Conservation (phyloP, 2,329 filamentous ascomycete genomes). For the Talaromyces atroroseus region DNA sequence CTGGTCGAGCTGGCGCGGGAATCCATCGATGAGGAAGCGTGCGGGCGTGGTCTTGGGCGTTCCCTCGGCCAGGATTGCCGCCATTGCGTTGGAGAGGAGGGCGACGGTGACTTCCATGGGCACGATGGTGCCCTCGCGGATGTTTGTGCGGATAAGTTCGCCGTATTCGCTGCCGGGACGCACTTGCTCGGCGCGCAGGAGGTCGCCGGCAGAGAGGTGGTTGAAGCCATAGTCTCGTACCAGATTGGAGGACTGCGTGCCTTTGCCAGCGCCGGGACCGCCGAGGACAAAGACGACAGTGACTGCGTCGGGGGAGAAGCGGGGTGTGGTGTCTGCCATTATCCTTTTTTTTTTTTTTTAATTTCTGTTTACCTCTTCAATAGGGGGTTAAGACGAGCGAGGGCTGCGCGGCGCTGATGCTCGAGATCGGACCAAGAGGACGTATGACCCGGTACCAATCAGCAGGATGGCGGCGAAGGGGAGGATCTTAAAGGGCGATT, state of each 20-base stretch:
- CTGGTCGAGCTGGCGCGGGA: constrained; percentile 96
- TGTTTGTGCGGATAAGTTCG: constrained; percentile 85
- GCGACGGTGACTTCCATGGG: constrained; percentile 98
- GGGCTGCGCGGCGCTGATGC: constrained; percentile 22
- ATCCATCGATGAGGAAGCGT: constrained; percentile 75
- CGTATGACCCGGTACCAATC: constrained; percentile 46
- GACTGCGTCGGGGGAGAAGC: constrained; percentile 72
- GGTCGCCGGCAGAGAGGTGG: constrained; percentile 87
- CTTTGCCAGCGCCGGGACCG: constrained; percentile 92
- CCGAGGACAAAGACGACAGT: constrained; percentile 97
- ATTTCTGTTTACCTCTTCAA: constrained; percentile 17
- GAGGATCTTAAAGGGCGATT: constrained; percentile 37
- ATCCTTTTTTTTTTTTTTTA: constrained; percentile 13
- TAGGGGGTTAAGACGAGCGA: not conserved
- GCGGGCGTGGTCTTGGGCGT: constrained; percentile 44
- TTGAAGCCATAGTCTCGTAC: constrained; percentile 85
- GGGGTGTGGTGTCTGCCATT: constrained; percentile 53
- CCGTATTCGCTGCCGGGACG: constrained; percentile 83
- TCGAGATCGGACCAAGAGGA: constrained; percentile 47
- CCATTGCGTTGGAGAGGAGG: constrained; percentile 90
- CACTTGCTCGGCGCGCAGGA: constrained; percentile 88
- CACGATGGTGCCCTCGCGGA: constrained; percentile 90
- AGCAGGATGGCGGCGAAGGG: constrained; percentile 42
- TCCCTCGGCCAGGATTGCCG: constrained; percentile 55
- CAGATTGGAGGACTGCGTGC: constrained; percentile 87